Base-by-base conservation (phyloP, 495 filamentous ascomycete genomes). In the Entonaema liquescens region DNA sequence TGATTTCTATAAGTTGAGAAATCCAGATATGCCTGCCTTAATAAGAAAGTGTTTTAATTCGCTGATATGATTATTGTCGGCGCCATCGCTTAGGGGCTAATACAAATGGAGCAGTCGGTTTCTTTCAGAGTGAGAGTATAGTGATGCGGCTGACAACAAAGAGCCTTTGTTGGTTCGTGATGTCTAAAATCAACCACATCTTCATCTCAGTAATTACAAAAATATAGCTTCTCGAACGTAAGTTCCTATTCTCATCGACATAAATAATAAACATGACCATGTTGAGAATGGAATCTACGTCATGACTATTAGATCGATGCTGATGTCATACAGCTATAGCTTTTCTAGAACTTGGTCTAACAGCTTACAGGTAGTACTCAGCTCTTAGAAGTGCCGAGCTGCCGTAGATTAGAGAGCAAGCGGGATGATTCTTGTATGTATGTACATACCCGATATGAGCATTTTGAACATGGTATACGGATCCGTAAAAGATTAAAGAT, bases 401-500 rank as follows among this genome's bases (percentile, higher is more conserved):
- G 6, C 42, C 42, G 42, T 47, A 47, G 7, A 21, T 47, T 47
- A 9, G n/a, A 19, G 42, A 47, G 6, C 15, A 47, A 7, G 19
- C n/a, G n/a, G 42, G 17, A 23, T 9, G 42, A 19, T 47, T 47
- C 19, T 47, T 47, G 17, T 47, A 47, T 12, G 35, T 38, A 38
- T 47, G 42, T 47, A 47, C 9, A 12, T 23, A 53, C 21, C 4
- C 49, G 29, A 58, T 52, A 53, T 26, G 50, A 62, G 36, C 3
- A 13, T n/a, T 23, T 56, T 21, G 12, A 57, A 38, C 23, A 49
- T 50, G 28, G 29, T 58, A 57, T 26, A 40, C 15, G n/a, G n/a
- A n/a, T n/a, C n/a, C n/a, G n/a, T 36, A 26, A 33, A 50, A 35
- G 1, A 23, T 44, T 35, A 25, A 50, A 63, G 58, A 63, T 67